A percentile compares a stretch with the other conserved stretches of the same genome.
Conservation (phyloP, 352 stramenopile species). For the Globisporangium ultimum region DNA sequence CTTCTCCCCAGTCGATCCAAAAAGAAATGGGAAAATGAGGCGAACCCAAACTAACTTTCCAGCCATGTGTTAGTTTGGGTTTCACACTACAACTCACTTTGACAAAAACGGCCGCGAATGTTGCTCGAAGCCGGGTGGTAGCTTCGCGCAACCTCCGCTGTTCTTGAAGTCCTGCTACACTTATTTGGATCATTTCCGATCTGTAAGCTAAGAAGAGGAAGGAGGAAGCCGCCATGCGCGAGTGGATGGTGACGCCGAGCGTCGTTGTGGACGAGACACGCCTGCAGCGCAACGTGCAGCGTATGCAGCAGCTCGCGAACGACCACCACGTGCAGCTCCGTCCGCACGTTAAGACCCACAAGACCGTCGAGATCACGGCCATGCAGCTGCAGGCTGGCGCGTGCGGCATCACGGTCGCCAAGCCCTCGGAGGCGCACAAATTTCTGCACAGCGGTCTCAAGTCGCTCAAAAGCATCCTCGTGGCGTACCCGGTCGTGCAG, state of each 20-base stretch:
- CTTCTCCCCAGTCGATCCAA: neutral
- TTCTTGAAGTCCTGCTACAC: too few species aligned
- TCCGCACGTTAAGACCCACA: slow-evolving; percentile 77
- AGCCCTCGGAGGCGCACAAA: slow-evolving; percentile 60
- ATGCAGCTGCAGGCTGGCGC: slow-evolving; percentile 53
- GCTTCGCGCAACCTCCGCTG: too few species aligned
- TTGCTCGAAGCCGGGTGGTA: too few species aligned
- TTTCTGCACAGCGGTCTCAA: slow-evolving; percentile 48
- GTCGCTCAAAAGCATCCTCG: slow-evolving; percentile 46
- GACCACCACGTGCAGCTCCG: slow-evolving; percentile 48
- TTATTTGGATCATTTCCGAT: neutral
- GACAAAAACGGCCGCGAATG: too few species aligned
- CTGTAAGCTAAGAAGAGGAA: neutral
- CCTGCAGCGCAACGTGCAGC: slow-evolving; percentile 54
- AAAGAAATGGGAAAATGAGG: too few species aligned
- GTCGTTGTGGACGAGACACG: slow-evolving; percentile 58
- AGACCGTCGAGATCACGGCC: slow-evolving; percentile 61
- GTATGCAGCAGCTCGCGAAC: slow-evolving; percentile 59
- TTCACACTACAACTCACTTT: too few species aligned
- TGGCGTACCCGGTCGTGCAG: slow-evolving; percentile 73
- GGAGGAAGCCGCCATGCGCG: slow-evolving; percentile 21
- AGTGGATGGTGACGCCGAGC: slow-evolving; percentile 63
- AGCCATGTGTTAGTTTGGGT: too few species aligned
- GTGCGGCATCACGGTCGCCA: slow-evolving; percentile 61
- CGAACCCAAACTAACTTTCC: too few species aligned